A percentile compares a stretch with the other conserved stretches of the same genome.
Conservation (phyloP, 139 green algal species). For the Chloropicon primus region DNA sequence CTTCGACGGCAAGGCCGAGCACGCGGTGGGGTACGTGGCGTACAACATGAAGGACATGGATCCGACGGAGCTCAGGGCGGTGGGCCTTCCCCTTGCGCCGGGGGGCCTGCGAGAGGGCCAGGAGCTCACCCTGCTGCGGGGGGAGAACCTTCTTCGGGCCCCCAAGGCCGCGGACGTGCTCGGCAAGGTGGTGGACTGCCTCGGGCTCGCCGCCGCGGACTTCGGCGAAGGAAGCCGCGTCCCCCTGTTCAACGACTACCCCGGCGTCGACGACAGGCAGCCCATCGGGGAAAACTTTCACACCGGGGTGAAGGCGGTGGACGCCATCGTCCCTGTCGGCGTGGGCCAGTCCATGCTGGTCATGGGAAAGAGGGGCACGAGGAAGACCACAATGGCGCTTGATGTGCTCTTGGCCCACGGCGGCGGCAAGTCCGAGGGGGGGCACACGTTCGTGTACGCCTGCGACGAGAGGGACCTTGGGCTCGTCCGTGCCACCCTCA, state of each 20-base stretch:
- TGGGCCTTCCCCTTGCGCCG: neutral
- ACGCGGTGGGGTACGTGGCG: neutral
- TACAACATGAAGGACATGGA: neutral
- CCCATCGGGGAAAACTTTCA: neutral
- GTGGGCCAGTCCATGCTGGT: neutral
- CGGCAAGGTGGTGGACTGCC: neutral
- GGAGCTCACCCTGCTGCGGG: neutral
- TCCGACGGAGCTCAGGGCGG: neutral
- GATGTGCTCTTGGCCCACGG: neutral
- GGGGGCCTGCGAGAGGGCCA: neutral
- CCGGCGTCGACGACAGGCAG: neutral
- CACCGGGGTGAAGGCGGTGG: neutral
- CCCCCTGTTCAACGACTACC: neutral
- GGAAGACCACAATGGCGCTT: neutral
- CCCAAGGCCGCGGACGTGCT: too few species aligned
- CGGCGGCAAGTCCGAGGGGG: neutral
- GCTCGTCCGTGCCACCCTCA: too few species aligned
- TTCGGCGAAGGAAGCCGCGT: too few species aligned
- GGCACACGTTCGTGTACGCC: neutral
- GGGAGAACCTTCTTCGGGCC: too few species aligned
- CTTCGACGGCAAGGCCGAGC: neutral
- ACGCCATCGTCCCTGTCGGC: neutral
- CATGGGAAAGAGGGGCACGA: neutral
- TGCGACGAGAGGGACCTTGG: neutral
- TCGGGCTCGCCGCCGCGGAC: neutral